Percentiles rank a stretch among this genome's conserved stretches.
phyloP scores from a whole-genome alignment of 192 early-diverging fungal genomes.

The Backusella circina region DNA sequence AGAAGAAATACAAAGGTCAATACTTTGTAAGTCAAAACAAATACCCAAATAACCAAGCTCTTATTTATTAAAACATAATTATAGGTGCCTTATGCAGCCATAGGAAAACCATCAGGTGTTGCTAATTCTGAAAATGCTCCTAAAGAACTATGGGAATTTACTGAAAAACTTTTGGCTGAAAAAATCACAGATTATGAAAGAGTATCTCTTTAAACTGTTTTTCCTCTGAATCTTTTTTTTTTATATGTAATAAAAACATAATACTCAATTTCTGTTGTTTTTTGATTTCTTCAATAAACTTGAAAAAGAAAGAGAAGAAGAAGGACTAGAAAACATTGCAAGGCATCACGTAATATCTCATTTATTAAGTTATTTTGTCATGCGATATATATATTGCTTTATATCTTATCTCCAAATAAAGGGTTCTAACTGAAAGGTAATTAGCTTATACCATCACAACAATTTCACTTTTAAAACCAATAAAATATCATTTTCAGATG shows the following conservation, averaged over 20 bases:
- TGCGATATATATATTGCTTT: too few relatives aligned
- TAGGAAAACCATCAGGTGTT: neutral
- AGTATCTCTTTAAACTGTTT: neutral
- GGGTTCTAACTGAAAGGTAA: too few relatives aligned
- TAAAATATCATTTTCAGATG: too few relatives aligned
- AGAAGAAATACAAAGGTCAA: slow-evolving; percentile 34
- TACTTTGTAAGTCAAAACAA: slow-evolving; percentile 32
- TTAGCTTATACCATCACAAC: too few relatives aligned
- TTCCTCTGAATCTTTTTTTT: neutral
- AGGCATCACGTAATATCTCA: too few relatives aligned
- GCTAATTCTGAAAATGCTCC: slow-evolving; percentile 9
- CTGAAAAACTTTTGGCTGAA: slow-evolving; percentile 27
- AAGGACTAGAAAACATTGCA: too few relatives aligned
- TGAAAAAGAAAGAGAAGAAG: too few relatives aligned
- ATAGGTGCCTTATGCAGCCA: slow-evolving; percentile 25
- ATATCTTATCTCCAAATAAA: too few relatives aligned
- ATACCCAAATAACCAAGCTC: neutral
- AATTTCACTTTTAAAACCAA: too few relatives aligned
- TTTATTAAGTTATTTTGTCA: too few relatives aligned
- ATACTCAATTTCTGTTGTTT: too few relatives aligned
- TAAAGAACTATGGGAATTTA: slow-evolving; percentile 25
- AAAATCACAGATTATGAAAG: slow-evolving; percentile 24
- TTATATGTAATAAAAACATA: neutral
- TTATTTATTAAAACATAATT: neutral
- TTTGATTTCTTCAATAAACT: too few relatives aligned